Percentiles rank a stretch among this genome's conserved stretches.
Conservation (phyloP, 805 yeast genomes). For the Nakazawaea ambrosiae region DNA sequence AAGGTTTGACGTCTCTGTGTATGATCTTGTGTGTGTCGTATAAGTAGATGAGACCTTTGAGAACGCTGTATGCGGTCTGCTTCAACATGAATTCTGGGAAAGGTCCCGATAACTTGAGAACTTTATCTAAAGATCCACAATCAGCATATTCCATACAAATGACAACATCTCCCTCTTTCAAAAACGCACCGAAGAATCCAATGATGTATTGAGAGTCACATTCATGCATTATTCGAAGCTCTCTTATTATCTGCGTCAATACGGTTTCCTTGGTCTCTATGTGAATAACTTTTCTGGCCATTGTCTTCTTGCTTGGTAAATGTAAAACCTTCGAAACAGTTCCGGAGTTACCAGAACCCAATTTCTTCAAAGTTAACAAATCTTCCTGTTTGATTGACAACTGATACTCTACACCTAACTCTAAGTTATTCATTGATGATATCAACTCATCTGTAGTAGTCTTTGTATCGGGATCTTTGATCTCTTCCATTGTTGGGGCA, state of each 20-base stretch:
- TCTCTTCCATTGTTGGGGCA: not conserved
- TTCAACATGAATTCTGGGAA: conserved; percentile 64
- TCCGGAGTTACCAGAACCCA: conserved; percentile 95
- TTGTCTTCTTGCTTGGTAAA: conserved; percentile 76
- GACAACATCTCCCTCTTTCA: conserved; percentile 67
- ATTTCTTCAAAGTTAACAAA: conserved; percentile 61
- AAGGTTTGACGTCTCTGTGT: conserved; percentile 94
- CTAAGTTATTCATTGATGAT: conserved; percentile 39
- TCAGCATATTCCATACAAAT: conserved; percentile 96
- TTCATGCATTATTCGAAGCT: conserved; percentile 83
- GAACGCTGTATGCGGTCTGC: conserved; percentile 67
- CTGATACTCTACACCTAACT: conserved; percentile 47
- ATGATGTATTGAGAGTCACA: conserved; percentile 80
- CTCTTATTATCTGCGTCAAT: conserved; percentile 80
- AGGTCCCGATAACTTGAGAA: conserved; percentile 53
- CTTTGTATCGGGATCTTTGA: conserved; percentile 24
- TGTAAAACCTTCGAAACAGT: conserved; percentile 85
- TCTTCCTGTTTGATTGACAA: conserved; percentile 55
- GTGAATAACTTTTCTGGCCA: conserved; percentile 87
- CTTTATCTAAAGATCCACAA: conserved; percentile 85
- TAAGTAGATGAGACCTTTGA: conserved; percentile 74
- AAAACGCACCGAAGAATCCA: conserved; percentile 86
- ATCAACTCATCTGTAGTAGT: conserved; percentile 29
- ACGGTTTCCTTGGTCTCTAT: conserved; percentile 76
- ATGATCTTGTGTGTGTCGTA: conserved; percentile 82